phyloP scores from a whole-genome alignment of 345 rosid genomes.

The Arabidopsis suecica region DNA sequence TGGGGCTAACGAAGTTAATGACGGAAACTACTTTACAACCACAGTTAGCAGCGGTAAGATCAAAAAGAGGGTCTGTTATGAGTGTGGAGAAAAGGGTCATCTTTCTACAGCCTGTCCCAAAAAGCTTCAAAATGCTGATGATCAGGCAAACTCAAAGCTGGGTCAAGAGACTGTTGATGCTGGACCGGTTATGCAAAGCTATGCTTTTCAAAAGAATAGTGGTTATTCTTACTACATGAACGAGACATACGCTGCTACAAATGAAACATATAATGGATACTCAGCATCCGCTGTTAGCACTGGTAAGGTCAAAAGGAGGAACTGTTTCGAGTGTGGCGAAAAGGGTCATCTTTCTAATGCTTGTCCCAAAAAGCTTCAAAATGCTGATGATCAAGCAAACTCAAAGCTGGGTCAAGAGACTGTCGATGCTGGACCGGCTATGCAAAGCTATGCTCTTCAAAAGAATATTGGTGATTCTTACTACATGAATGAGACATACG shows the following conservation, averaged over 20 bases:
- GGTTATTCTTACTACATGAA: constrained; percentile 42
- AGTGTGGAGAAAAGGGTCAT: constrained; percentile 84
- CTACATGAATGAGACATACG: constrained; percentile 36
- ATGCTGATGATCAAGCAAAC: constrained; percentile 35
- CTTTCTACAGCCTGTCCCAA: constrained; percentile 79
- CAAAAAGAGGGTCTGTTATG: constrained; percentile 75
- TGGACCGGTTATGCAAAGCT: constrained; percentile 66
- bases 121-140: constrained; percentile 46
- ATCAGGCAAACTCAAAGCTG: constrained; percentile 49
- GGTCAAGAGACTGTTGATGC: constrained; percentile 62
- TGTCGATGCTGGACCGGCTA: constrained; percentile 65
- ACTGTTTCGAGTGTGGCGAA: constrained; percentile 79
- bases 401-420: constrained; percentile 60
- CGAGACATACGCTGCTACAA: constrained; percentile 26
- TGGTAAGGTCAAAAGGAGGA: constrained; percentile 76
- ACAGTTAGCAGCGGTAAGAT: constrained; percentile 60
- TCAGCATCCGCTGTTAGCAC: constrained; percentile 30
- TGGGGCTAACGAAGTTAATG: constrained; percentile 21
- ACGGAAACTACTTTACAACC: constrained; percentile 28
- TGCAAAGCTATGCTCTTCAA: constrained; percentile 70
- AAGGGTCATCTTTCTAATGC: constrained; percentile 81
- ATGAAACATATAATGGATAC: constrained; percentile 33
- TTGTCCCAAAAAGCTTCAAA: constrained; percentile 66
- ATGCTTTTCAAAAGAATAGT: constrained; percentile 58
- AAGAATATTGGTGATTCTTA: constrained; percentile 43